These are phyloP conservation scores for Blumeriella jaapii DNA, from an alignment of 2,329 filamentous ascomycete genomes.

Conservation along the genomic window DNA sequence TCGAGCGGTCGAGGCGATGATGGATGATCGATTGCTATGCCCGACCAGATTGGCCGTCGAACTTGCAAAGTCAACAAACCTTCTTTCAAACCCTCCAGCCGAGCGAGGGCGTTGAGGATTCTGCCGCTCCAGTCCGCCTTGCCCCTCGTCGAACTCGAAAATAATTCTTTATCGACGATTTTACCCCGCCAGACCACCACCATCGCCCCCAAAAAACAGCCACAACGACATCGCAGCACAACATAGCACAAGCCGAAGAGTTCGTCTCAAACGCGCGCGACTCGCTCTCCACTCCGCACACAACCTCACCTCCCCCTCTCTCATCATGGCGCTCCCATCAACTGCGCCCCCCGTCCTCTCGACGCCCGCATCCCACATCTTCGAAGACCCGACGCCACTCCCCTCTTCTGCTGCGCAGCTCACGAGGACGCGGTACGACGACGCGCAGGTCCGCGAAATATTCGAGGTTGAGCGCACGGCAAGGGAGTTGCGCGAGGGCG, in stretches of 20 bases:
- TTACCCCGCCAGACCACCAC: neutral
- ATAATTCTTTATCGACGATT: too few relatives aligned
- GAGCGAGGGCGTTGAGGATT: neutral
- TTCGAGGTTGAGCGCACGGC: conserved; percentile 83
- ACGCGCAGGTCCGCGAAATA: conserved; percentile 60
- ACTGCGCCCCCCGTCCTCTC: conserved; percentile 48
- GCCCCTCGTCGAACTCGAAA: neutral
- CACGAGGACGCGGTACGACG: conserved; percentile 21
- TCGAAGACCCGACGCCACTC: conserved; percentile 26
- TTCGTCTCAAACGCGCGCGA: too few relatives aligned
- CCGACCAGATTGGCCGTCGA: too few relatives aligned
- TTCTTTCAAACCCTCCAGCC: neutral
- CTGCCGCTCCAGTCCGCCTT: neutral
- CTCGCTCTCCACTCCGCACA: neutral
- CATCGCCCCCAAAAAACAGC: neutral
- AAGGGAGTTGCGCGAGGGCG: conserved; percentile 57
- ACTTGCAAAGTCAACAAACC: too few relatives aligned
- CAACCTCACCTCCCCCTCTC: neutral
- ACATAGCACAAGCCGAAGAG: too few relatives aligned
- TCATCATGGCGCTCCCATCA: conserved; percentile 25
- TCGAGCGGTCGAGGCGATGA: too few relatives aligned
- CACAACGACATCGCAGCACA: too few relatives aligned
- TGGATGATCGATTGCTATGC: too few relatives aligned
- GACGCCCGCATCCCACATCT: conserved; percentile 48
- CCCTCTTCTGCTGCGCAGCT: neutral